Evolutionary conservation across 169 alveolate species (phyloP).

Genomic region (Plasmodium cynomolgi): DNA sequence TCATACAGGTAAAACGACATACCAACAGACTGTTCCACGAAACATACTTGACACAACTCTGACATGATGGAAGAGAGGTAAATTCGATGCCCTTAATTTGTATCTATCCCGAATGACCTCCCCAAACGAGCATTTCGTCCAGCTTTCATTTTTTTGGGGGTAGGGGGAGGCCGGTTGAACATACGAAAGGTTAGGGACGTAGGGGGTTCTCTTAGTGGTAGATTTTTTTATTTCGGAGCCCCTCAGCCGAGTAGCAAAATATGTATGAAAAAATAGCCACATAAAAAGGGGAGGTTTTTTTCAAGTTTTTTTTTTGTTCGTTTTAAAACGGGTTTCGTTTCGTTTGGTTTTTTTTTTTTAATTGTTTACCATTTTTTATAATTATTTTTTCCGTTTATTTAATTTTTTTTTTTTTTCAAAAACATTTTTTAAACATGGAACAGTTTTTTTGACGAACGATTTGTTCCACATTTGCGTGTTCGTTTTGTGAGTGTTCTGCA

Average conservation of each 20-base stretch:
- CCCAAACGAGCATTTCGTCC: not conserved
- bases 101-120: not conserved
- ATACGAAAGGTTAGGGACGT: not conserved
- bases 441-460: not conserved
- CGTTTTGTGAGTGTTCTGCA: not conserved
- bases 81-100: not conserved
- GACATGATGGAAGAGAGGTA: not conserved
- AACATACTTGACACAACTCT: not conserved
- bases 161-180: not conserved
- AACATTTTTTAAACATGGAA: not conserved
- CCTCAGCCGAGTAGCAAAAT: not conserved
- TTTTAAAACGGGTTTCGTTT: not conserved
- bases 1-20: not conserved
- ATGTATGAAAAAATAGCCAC: not conserved
- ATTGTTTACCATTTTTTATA: not conserved
- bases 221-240: not conserved
- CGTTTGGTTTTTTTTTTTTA: not conserved
- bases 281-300: not conserved
- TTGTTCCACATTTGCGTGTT: not conserved
- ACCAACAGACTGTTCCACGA: not conserved
- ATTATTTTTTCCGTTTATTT: not conserved
- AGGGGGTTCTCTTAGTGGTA: constrained; percentile 1
- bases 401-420: not conserved
- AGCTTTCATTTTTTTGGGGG: not conserved
- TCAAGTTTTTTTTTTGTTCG: not conserved